Percentiles rank a stretch among this genome's conserved stretches.
Evolutionary conservation across 768 basidiomycete species (phyloP).

Genomic region (Tricholoma sp.): DNA sequence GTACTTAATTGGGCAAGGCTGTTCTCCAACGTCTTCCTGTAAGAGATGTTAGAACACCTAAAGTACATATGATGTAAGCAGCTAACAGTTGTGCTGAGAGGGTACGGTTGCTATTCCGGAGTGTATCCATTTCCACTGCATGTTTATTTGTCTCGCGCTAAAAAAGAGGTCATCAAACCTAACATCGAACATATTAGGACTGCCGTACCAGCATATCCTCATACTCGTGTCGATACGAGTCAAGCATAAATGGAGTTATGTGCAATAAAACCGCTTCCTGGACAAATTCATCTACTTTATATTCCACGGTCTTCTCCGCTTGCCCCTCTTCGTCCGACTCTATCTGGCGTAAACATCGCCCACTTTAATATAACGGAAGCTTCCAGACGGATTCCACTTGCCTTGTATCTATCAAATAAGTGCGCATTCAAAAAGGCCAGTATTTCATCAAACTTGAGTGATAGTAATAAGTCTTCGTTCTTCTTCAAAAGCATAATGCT

Average conservation of each 20-base stretch:
- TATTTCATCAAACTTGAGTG: slow-evolving; percentile 89
- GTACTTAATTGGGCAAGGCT: slow-evolving; percentile 73
- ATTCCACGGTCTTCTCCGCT: slow-evolving; percentile 32
- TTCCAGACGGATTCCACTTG: slow-evolving; percentile 5
- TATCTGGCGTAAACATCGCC: slow-evolving; percentile 17
- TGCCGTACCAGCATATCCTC: slow-evolving; percentile 60
- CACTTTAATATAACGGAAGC: not conserved
- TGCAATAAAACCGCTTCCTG: slow-evolving; percentile 78
- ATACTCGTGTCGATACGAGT: slow-evolving; percentile 84
- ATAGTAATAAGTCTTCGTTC: slow-evolving; percentile 75
- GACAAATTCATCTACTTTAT: slow-evolving; percentile 79
- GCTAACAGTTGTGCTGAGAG: slow-evolving; percentile 78
- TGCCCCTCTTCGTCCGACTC: slow-evolving; percentile 19
- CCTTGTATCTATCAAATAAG: slow-evolving; percentile 80
- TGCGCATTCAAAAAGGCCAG: slow-evolving; percentile 75
- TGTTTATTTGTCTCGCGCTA: slow-evolving; percentile 76
- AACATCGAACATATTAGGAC: not conserved
- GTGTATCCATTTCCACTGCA: slow-evolving; percentile 74
- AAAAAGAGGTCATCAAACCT: not conserved
- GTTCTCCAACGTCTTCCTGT: slow-evolving; percentile 75
- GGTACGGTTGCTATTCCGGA: slow-evolving; percentile 74
- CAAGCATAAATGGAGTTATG: slow-evolving; percentile 96
- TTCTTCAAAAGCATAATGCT: slow-evolving; percentile 81
- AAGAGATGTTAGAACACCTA: slow-evolving; percentile 4
- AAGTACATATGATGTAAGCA: not conserved